Percentiles rank a stretch among this genome's conserved stretches.
These are phyloP conservation scores for Fusarium armeniacum DNA, from an alignment of 2,329 filamentous ascomycete species.

Conservation along the genomic window DNA sequence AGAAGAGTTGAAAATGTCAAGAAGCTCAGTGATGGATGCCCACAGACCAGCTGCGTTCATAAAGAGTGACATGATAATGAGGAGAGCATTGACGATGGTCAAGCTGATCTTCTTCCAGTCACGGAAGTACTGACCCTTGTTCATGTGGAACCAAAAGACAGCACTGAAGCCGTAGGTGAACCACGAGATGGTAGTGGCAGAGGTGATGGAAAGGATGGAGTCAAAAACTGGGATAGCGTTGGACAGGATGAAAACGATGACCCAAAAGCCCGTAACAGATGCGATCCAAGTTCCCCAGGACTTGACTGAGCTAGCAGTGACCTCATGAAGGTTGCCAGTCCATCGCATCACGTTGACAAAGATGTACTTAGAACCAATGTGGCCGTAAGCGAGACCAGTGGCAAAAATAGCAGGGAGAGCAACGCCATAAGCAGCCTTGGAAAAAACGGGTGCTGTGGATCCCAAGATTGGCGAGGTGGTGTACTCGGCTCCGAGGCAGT, in stretches of 20 bases:
- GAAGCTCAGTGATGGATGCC: constrained; percentile 46
- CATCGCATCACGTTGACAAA: constrained; percentile 41
- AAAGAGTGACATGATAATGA: constrained; percentile 44
- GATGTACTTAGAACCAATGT: constrained; percentile 49
- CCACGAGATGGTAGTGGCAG: constrained; percentile 49
- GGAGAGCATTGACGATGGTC: constrained; percentile 40
- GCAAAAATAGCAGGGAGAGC: constrained; percentile 44
- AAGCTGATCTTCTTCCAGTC: constrained; percentile 46
- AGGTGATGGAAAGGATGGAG: constrained; percentile 49
- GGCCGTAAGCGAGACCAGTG: constrained; percentile 45
- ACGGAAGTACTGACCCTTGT: constrained; percentile 33
- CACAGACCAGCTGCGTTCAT: constrained; percentile 49
- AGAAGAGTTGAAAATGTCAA: constrained; percentile 41
- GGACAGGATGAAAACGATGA: constrained; percentile 48
- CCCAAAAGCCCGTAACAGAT: constrained; percentile 46
- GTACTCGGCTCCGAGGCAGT: constrained; percentile 45
- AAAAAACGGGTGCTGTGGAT: constrained; percentile 32
- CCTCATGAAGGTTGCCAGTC: constrained; percentile 35
- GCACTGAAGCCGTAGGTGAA: constrained; percentile 48
- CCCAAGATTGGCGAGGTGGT: constrained; percentile 45
- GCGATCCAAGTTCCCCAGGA: constrained; percentile 49
- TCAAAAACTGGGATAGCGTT: constrained; percentile 52
- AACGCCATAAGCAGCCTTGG: constrained; percentile 47
- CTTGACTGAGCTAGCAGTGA: constrained; percentile 42
- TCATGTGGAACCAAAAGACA: constrained; percentile 49